These are phyloP conservation scores for Candida maltosa DNA, from an alignment of 805 yeast genomes.

Conservation along the genomic window DNA sequence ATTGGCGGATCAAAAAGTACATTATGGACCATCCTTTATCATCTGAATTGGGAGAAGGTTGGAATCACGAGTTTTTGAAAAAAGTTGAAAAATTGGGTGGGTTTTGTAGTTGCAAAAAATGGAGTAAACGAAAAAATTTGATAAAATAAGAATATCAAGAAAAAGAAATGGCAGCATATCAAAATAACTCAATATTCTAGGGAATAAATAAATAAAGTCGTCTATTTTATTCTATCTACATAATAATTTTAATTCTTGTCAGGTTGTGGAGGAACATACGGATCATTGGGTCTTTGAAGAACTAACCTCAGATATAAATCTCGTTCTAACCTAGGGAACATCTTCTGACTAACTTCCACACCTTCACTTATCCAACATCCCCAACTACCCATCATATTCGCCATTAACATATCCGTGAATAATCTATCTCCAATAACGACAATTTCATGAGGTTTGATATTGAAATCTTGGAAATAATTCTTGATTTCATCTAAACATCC, in stretches of 20 bases:
- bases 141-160: too few relatives aligned
- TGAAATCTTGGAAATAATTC: slow-evolving; percentile 52
- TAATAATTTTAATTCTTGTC: background rate
- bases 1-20: slow-evolving; percentile 15
- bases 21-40: slow-evolving; percentile 11
- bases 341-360: slow-evolving; percentile 51
- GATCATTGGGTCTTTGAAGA: slow-evolving; percentile 14
- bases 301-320: slow-evolving; percentile 21
- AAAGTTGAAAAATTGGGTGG: background rate
- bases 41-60: background rate
- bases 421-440: slow-evolving; percentile 89
- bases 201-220: background rate
- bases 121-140: background rate
- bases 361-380: slow-evolving; percentile 85
- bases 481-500: slow-evolving; percentile 73
- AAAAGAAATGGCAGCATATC: slow-evolving; percentile 2
- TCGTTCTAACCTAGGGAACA: slow-evolving; percentile 55
- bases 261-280: slow-evolving; percentile 20
- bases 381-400: slow-evolving; percentile 85
- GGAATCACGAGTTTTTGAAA: background rate
- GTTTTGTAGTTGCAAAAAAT: background rate
- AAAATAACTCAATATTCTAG: too few relatives aligned
- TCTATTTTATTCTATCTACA: background rate
- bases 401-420: slow-evolving; percentile 90
- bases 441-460: slow-evolving; percentile 55